Evolutionary conservation across 1,284 basidiomycete species (phyloP), one percentile per base, ranked within the genome.

Genomic region (Rhodotorula sp.): DNA sequence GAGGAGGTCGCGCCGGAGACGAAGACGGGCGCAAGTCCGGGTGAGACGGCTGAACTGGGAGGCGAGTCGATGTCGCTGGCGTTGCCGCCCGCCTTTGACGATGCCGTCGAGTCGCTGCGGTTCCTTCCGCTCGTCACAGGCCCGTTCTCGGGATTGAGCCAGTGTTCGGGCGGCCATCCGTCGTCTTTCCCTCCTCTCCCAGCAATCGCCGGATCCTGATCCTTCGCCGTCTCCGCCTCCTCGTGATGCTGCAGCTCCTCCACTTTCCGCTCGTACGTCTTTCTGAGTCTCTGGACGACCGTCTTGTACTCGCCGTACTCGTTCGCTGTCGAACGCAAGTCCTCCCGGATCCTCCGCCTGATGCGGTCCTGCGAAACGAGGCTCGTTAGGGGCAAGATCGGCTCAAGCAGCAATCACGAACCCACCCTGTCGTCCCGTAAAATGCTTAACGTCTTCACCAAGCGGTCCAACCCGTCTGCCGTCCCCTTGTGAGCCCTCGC

Each of bases 261-360:
- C 32, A 76, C 74, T 27, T 71, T 74, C 39, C 73, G 72, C 60
- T 77, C 73, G 66, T 77, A 77, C n/a, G 66, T 59, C 32, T 72
- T 68, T 27, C 72, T 66, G 20, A 77, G 58, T 4, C 72, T 67
- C 8, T 53, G 48, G 30, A 71, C 68, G 52, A 66, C 56, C 7
- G 30, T 19, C 57, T 70, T 73, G 72, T 76, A 77, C n/a, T 76
- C 75, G 27, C 52, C 13, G 52, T 76, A 62, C 46, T 73, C 75
- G 48, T 20, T 59, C 11, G 64, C 63, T 0, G 70, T 70, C 11
- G 70, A 70, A 11, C 74, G 56, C 4, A 72, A 52, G 56, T 77
- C 74, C 15, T 77, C 76, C 47, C 68, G 65, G 55, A 76, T 68
- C 17, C 76, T 52, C 22, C 72, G 65, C 8, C 75, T 65, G 24